These are phyloP conservation scores for Rhodotorula mucilaginosa DNA, from an alignment of 1,284 basidiomycete species.

Conservation along the genomic window DNA sequence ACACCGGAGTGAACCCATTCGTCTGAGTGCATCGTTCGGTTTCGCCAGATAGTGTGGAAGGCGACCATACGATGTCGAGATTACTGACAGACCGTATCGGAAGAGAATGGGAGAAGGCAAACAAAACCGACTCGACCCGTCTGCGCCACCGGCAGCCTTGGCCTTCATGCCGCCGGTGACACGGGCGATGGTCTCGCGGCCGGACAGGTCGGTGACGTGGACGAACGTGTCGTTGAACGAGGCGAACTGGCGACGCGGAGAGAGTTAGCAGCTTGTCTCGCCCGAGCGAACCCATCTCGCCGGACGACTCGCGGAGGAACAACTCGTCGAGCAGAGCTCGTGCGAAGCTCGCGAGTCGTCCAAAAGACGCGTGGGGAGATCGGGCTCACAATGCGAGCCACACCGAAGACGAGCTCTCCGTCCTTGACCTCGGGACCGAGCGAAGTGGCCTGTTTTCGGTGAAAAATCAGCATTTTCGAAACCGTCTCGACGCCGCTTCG, in stretches of 20 bases:
- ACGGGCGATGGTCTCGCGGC: constrained; percentile 97
- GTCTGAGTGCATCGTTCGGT: no score
- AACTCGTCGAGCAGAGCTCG: not conserved
- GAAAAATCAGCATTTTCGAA: not conserved
- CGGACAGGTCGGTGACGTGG: constrained; percentile 97
- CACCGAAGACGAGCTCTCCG: constrained; percentile 77
- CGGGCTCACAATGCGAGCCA: constrained; percentile 76
- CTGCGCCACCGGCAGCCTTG: no score
- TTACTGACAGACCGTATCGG: no score
- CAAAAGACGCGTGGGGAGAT: no score
- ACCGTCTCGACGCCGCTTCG: not conserved
- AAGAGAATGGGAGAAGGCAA: no score
- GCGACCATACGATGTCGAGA: no score
- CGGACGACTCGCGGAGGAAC: no score
- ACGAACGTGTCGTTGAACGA: constrained; percentile 99
- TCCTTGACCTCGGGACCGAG: constrained; percentile 92
- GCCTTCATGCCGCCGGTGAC: constrained; percentile 52
- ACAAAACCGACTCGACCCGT: no score
- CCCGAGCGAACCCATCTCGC: not conserved
- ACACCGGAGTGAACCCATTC: no score
- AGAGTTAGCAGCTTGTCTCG: not conserved
- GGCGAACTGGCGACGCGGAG: constrained; percentile 32
- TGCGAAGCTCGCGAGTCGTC: not conserved
- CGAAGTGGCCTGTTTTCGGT: constrained; percentile 42
- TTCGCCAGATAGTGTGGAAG: no score